Base-by-base conservation (phyloP, 1,139 yeast species). In the Zygosaccharomyces sapae region DNA sequence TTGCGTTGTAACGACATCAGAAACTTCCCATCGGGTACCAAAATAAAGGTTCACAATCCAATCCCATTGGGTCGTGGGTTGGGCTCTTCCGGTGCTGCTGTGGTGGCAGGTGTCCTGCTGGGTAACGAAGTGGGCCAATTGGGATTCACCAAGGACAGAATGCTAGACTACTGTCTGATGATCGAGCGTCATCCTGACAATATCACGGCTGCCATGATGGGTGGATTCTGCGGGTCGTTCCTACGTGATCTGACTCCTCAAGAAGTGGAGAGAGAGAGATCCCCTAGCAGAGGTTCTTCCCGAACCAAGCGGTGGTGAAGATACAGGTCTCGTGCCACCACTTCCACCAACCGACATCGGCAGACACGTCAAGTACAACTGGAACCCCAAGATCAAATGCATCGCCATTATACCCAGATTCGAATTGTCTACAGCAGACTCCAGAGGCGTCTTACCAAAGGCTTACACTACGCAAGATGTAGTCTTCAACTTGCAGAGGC, bases 41-140 rank as follows among this genome's bases (percentile, higher is more conserved):
- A 72, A 45, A 76, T 92, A 41, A 85, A 80, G 53, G 94, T 92
- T 48, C 75, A 72, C 51, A 92, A 92, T 68, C 96, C 97, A 25
- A 89, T 92, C 56, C 97, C 98, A 5, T 74, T 92, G 53, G 97
- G 98, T 27, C 81, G 98, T 66, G 98, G 98, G 6, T 75, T 92
- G 51, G 98, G 98, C 1, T 90, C 97, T 1, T 86, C 95, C n/a
- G 98, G 97, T 42, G 96, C 97, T 8, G 98, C 98, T 34, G 96
- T 92, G 33, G 97, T 92, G 22, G 97, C 95, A 10, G 98, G 98
- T 57, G 92, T 86, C 12, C 75, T 89, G 71, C 74, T 92, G 36
- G 98, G 95, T 38, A 87, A 86, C 63, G 92, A 83, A 58, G 74
- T 89, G 24, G 97, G 94, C 19, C 74, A 78, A 48, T 72, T 92